A percentile compares a stretch with the other conserved stretches of the same genome.
Conservation (phyloP, 2,329 filamentous ascomycete species). For the Phialemonium atrogriseum region DNA sequence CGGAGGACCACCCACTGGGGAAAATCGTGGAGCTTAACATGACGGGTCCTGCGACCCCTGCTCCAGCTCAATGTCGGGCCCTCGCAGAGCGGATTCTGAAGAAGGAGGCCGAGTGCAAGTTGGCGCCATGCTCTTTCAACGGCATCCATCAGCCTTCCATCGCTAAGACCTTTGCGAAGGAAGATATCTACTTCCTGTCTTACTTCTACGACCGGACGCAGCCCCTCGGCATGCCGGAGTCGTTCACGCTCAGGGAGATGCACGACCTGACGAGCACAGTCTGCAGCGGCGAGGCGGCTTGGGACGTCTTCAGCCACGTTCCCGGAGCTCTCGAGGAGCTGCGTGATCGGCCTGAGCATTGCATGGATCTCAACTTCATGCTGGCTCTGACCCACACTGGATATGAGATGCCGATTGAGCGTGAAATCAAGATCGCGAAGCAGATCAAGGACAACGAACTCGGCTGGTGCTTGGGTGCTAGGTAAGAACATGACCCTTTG, state of each 20-base stretch:
- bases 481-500: constrained; percentile 40
- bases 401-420: constrained; percentile 94
- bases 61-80: constrained; percentile 80
- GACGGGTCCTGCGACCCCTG: constrained; percentile 68
- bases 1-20: constrained; percentile 57
- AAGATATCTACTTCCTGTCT: constrained; percentile 93
- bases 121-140: constrained; percentile 97
- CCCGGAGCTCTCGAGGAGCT: constrained; percentile 76
- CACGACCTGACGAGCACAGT: constrained; percentile 79
- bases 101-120: constrained; percentile 73
- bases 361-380: constrained; percentile 96
- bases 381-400: constrained; percentile 84
- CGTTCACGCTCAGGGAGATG: constrained; percentile 85
- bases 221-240: constrained; percentile 95
- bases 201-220: constrained; percentile 97
- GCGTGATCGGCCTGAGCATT: constrained; percentile 75
- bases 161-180: constrained; percentile 80
- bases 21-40: constrained; percentile 67
- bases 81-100: constrained; percentile 84
- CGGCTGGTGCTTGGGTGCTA: constrained; percentile 95
- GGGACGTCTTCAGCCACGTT: constrained; percentile 73
- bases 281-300: constrained; percentile 67
- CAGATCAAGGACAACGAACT: constrained; percentile 96
- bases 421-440: constrained; percentile 97
- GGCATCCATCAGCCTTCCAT: constrained; percentile 91